Evolutionary conservation across 352 stramenopile genomes (phyloP), one percentile per base, ranked within the genome.

Genomic region (Globisporangium solare): DNA sequence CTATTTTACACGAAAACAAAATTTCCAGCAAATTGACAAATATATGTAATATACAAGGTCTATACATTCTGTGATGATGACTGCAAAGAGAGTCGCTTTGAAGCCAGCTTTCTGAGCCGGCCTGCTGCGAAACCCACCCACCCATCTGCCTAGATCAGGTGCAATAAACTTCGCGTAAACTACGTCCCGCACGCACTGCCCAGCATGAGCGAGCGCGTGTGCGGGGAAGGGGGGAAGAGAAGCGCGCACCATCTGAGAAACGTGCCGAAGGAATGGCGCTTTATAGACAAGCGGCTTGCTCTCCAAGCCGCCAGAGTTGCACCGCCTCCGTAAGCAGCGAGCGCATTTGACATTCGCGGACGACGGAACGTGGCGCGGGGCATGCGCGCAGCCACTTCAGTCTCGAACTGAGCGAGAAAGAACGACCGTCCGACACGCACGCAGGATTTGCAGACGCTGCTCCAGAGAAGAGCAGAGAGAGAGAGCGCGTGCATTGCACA

Each of bases 351-450:
- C 27, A 35, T 35, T 35, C 27, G 11, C 20, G 35, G 31, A 50
- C 12, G 18, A 32, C 18, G 20, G 18, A 21, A n/a, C 27, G 27
- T 50, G 45, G 18, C 31, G 45, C 27, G 7, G 27, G 27, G 27
- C 27, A 35, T 35, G 45, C 20, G 8, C 12, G n/a, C 21, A 51
- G 47, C 18, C 20, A 40, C 51, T 56, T 56, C 51, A 56, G 51
- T 47, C 35, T 47, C 51, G 27, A 35, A 35, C 7, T 35, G 51
- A 57, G 40, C 47, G 35, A 21, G 18, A 11, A 39, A n/a, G 21
- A 21, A 61, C 27, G 27, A 31, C 24, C 6, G 24, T n/a, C n/a
- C 24, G 20, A 37, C 12, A 11, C 27, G 18, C 20, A 35, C 2
- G 27, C 27, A 35, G 7, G 27, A 35, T 35, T 35, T 35, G 10